phyloP scores from a whole-genome alignment of 192 early-diverging fungal species.

The Coemansia sp. region DNA sequence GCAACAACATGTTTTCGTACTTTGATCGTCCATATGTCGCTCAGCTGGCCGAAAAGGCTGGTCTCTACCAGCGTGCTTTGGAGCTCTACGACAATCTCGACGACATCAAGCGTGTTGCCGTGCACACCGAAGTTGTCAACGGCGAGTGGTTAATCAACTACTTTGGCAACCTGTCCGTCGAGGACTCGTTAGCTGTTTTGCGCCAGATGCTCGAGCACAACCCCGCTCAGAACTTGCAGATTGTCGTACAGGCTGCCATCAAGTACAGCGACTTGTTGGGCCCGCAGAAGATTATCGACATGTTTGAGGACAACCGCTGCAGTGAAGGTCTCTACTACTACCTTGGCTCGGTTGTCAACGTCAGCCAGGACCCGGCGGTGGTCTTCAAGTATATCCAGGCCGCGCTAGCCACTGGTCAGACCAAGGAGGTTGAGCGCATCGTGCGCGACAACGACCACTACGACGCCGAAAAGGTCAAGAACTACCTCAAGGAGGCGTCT shows the following conservation, averaged over 20 bases:
- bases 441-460: conserved; percentile 96
- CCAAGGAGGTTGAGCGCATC: conserved; percentile 97
- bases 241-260: conserved; percentile 93
- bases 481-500: conserved; percentile 97
- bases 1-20: conserved; percentile 94
- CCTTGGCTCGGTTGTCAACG: conserved; percentile 94
- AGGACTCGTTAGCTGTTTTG: conserved; percentile 93
- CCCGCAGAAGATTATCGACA: conserved; percentile 81
- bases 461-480: conserved; percentile 98
- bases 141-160: conserved; percentile 93
- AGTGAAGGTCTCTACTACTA: conserved; percentile 98
- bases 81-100: conserved; percentile 97
- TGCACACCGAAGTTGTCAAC: conserved; percentile 84
- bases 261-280: conserved; percentile 98
- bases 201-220: conserved; percentile 94
- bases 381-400: conserved; percentile 99
- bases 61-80: conserved; percentile 92
- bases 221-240: conserved; percentile 93
- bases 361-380: conserved; percentile 92
- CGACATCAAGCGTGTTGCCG: conserved; percentile 92
- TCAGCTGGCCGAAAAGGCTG: conserved; percentile 95
- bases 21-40: conserved; percentile 95
- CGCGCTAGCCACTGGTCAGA: conserved; percentile 88
- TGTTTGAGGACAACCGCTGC: conserved; percentile 92
- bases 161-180: conserved; percentile 96